Percentiles rank a stretch among this genome's conserved stretches.
Evolutionary conservation across 2,329 filamentous ascomycete species (phyloP).

Genomic region (Aspergillus texensis): DNA sequence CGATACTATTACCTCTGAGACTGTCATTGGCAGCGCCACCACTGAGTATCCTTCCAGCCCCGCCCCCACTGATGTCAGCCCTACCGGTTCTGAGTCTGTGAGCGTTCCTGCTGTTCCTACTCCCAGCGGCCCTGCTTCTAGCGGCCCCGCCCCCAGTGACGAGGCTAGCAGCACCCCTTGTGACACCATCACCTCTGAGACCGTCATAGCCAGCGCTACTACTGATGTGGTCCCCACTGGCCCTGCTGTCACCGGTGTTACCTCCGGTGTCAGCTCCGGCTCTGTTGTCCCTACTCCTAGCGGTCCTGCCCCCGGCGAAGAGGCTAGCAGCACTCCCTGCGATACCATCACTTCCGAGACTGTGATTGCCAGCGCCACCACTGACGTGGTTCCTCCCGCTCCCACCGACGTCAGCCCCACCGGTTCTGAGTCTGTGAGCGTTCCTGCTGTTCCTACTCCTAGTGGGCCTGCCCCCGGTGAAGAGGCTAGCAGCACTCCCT

Average conservation of each 20-base stretch:
- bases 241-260: background rate
- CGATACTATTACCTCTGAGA: constrained; percentile 22
- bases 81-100: constrained; percentile 1
- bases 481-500: constrained; percentile 19
- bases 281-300: constrained; percentile 7
- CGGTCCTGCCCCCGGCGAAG: constrained; percentile 5
- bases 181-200: constrained; percentile 16
- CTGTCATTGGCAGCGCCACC: constrained; percentile 8
- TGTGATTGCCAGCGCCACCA: constrained; percentile 10
- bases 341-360: constrained; percentile 16
- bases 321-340: constrained; percentile 9
- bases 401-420: too few species aligned
- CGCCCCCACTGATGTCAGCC: background rate
- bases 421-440: too few species aligned
- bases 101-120: constrained; percentile 10
- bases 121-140: constrained; percentile 7
- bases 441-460: constrained; percentile 1
- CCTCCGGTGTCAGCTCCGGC: background rate
- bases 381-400: background rate
- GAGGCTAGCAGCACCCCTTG: constrained; percentile 18
- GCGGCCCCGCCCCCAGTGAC: constrained; percentile 1
- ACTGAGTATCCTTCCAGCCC: background rate
- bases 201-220: constrained; percentile 6
- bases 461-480: constrained; percentile 18
- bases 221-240: constrained; percentile 6